Base-by-base conservation (phyloP, 202 grass and related monocot genomes). In the Bolboschoenoplectus hybrid region DNA sequence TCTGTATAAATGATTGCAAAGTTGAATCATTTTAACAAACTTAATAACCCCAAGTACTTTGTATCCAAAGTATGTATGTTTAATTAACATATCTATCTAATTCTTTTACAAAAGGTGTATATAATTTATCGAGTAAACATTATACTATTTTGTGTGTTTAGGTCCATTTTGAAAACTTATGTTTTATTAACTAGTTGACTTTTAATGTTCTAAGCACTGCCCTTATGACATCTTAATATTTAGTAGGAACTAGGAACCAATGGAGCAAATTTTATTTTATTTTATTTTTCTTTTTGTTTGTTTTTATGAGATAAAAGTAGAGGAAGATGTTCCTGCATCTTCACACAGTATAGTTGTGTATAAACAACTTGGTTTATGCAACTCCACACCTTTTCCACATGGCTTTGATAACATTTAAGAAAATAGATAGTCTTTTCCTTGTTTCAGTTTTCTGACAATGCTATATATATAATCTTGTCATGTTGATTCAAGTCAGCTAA, bases 1-100 rank as follows among this genome's bases (percentile, higher is more conserved):
- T 58, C 6, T 56, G 13, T 57, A 10, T 52, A 58, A 41, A 41
- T 79, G 35, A 79, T 57, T 79, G 52, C 75, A 41, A 79, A 58
- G 75, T 79, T 79, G 51, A 57, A 78, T 19, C 49, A 40, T 57
- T 57, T 73, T 46, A 73, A 51, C 36, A 58, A 60, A 79, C 45
- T 40, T 58, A 58, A n/a, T 53, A 39, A 26, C 39, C 34, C 14
- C 34, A n/a, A 79, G 46, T 40, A 40, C 14, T 41, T 40, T 79
- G 36, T 60, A 43, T 36, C 34, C 2, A 1, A 52, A 16, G 32
- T 46, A n/a, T 10, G 9, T 78, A 3, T n/a, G n/a, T n/a, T n/a
- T n/a, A n/a, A n/a, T n/a, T n/a, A n/a, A n/a, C n/a, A n/a, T 40
- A n/a, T 57, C 2, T 19, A 58, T 78, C 51, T 57, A 39, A 32